Base-by-base conservation (phyloP, 2,329 filamentous ascomycete species). In the Herpotrichia juniperi region DNA sequence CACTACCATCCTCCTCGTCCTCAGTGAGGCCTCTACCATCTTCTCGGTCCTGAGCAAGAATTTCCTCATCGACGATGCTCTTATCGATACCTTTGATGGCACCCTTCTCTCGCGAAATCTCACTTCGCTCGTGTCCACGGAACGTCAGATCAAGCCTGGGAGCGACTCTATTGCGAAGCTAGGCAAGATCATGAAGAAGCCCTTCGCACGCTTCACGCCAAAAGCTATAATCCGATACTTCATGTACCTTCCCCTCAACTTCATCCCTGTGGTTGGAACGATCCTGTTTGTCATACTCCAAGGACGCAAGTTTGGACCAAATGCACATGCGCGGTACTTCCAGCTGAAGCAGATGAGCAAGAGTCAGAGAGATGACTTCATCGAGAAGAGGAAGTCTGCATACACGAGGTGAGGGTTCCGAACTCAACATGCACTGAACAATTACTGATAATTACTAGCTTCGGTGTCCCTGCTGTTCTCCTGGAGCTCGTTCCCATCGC, bases 61-160 rank as follows among this genome's bases (percentile, higher is more conserved):
- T 35, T 93, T 91, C 69, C 76, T 96, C 31, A 83, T 96, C 39
- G 86, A 90, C 59, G 91, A 96, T 56, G 89, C 91, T 0, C 79
- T 97, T 28, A 80, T 94, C 22, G 92, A 97, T 71, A 93, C 90
- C 0, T 97, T 97, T 70, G 93, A 97, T 68, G 91, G 89, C 16
- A 81, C 79, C 0, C 77, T 88, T 2, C 62, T 88, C 2, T 77
- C 79, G 3, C 77, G 79, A 45, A 79, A 81, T 7, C 77, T 83
- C 44, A 81, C 79, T 0, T 78, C 76, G 1, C 80, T 97, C 2
- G 89, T 97, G 6, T 81, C 84, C 10, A 84, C 88, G 54, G 90
- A 92, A 14, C 83, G 93, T 45, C 83, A 93, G 68, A 72, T 96
- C 57, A 88, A 88, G 52, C 67, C 74, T 11, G 76, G 76, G 21